phyloP scores from a whole-genome alignment of 257 asterid genomes.

The Solanum pennellii region DNA sequence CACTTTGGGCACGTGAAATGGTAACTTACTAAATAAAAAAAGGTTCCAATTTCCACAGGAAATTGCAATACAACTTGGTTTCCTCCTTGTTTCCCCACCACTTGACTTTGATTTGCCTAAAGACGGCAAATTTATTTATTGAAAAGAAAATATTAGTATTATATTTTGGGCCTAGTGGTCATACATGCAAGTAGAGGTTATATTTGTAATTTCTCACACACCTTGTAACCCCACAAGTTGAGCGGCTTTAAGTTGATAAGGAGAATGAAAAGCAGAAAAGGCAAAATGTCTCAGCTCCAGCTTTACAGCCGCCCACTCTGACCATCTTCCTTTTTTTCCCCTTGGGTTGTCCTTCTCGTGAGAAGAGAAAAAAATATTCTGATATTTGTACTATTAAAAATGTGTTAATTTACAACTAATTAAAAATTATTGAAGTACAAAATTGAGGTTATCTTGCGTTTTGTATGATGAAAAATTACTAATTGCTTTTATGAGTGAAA shows the following conservation, averaged over 20 bases:
- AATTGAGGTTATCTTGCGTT: background rate
- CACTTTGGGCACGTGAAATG: background rate
- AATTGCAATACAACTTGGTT: background rate
- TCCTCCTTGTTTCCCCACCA: background rate
- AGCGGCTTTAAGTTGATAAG: slow-evolving; percentile 4
- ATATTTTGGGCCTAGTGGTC: background rate
- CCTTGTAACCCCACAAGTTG: background rate
- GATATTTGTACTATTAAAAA: background rate
- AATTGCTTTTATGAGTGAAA: background rate
- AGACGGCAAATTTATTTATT: background rate
- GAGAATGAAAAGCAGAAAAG: slow-evolving; percentile 1
- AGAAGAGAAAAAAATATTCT: background rate
- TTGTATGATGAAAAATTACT: background rate
- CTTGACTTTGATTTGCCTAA: background rate
- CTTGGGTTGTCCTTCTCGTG: background rate
- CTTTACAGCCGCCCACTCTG: slow-evolving; percentile 24
- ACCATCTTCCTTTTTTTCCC: slow-evolving; percentile 2
- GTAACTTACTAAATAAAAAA: background rate
- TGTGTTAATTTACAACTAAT: background rate
- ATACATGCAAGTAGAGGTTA: background rate
- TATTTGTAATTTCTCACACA: background rate
- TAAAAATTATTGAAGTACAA: background rate
- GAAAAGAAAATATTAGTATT: too few species aligned
- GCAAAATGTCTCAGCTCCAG: slow-evolving; percentile 3
- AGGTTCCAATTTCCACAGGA: background rate